Evolutionary conservation across 2,329 filamentous ascomycete genomes (phyloP), one percentile per base, ranked within the genome.

Genomic region (Orbilia blumenaviensis): DNA sequence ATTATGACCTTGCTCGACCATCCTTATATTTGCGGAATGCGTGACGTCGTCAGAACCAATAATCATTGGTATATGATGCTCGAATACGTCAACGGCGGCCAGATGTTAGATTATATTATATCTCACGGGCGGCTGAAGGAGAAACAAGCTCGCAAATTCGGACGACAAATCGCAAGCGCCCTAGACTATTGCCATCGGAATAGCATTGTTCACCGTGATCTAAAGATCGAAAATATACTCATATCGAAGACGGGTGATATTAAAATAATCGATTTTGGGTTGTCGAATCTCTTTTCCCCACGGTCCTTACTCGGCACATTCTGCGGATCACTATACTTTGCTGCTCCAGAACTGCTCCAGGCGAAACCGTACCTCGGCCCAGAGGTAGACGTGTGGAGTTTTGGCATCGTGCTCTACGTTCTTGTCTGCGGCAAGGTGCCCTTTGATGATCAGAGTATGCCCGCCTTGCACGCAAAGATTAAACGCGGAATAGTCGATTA

Each of bases 231-330:
- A 86, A 99, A 99, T 82, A 85, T 99, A 50, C 88, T 99, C 44
- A 89, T 99, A 62, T 95, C 99, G 83, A 92, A 96, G 79, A 91
- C 95, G 71, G 91, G 96, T 82, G 97, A 99, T 81, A 94, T 99
- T 84, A 99, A 99, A 86, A 99, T 99, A 84, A 95, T 95, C 81
- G 95, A 99, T 84, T 99, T 99, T 80, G 95, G 95, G 71, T 86
- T 99, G 72, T 98, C 94, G 85, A 99, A 99, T 82, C 98, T 99
- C 84, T 99, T 99, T 94, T 98, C 95, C 0, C 95, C 99, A 82
- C 95, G 95, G 29, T 99, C 99, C 82, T 98, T 99, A 82, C 88
- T 99, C 81, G 97, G 97, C 85, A 99, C 95, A 0, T 98, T 94
- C 83, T 99, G 95, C 81, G 95, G 95, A 63, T 98, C 94, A 81